Evolutionary conservation across 345 rosid genomes (phyloP).

Genomic region (Turnera subulata): DNA sequence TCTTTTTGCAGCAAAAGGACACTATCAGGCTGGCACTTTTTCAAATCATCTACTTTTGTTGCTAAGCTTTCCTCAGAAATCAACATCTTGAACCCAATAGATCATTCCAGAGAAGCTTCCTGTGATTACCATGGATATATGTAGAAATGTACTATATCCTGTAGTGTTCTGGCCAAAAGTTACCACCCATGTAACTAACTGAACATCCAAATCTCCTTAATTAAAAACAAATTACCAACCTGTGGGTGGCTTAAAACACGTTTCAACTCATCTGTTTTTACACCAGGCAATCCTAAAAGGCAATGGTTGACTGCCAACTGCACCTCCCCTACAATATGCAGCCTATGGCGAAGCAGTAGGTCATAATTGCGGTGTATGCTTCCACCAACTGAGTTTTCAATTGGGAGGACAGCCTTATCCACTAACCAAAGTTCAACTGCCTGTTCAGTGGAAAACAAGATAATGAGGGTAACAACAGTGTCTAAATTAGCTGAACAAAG

Average conservation of each 20-base stretch:
- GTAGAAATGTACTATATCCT: no score
- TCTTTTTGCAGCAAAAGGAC: no score
- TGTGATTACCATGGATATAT: no score
- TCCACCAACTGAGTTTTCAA: slow-evolving; percentile 89
- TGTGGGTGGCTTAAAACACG: slow-evolving; percentile 88
- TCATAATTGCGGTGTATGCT: slow-evolving; percentile 95
- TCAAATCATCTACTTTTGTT: no score
- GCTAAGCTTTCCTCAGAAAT: no score
- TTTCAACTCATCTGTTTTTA: slow-evolving; percentile 56
- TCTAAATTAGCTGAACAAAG: slow-evolving; percentile 9
- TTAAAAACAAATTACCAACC: slow-evolving; percentile 33
- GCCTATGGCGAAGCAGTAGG: slow-evolving; percentile 87
- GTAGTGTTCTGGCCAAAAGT: no score
- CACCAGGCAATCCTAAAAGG: slow-evolving; percentile 79
- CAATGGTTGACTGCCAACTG: slow-evolving; percentile 76
- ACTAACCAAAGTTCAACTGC: slow-evolving; percentile 96
- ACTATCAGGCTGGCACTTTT: no score
- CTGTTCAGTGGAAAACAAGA: slow-evolving; percentile 34
- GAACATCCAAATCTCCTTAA: no score
- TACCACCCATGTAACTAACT: no score
- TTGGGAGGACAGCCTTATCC: slow-evolving; percentile 88
- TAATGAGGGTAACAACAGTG: neutral
- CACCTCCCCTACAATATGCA: slow-evolving; percentile 93
- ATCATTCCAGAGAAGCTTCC: no score
- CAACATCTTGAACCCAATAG: no score